Conservation (phyloP, 1,284 basidiomycete species). For the Ganoderma sinense region DNA sequence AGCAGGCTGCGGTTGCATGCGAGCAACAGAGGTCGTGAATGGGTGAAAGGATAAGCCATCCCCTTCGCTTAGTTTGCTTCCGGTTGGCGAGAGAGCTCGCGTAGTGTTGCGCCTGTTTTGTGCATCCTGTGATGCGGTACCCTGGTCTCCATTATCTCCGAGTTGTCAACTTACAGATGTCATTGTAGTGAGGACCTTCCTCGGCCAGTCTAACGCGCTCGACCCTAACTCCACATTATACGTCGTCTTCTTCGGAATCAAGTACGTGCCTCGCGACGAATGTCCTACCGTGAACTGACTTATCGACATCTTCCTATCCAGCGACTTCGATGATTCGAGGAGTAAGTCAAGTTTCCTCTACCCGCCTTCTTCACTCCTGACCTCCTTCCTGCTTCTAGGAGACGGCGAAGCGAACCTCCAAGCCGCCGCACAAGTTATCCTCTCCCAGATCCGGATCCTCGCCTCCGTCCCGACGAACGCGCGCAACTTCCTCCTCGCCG, state of each 20-base stretch:
- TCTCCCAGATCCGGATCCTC: conserved; percentile 42
- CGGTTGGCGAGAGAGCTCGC: no score
- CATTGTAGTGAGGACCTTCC: conserved; percentile 37
- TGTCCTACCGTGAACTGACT: not conserved
- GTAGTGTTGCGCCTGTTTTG: no score
- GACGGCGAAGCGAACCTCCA: conserved; percentile 43
- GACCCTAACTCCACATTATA: conserved; percentile 44
- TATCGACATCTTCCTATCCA: conserved; percentile 8
- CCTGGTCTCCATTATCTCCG: no score
- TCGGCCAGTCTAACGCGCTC: conserved; percentile 41
- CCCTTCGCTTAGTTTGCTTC: no score
- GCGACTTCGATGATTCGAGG: conserved; percentile 40
- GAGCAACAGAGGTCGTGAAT: no score
- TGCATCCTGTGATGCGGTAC: no score
- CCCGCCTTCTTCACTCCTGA: not conserved
- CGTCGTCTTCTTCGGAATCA: conserved; percentile 48
- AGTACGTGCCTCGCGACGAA: conserved; percentile 34
- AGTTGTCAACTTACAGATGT: no score
- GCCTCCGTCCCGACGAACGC: conserved; percentile 39
- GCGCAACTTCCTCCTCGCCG: conserved; percentile 41
- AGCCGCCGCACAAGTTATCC: conserved; percentile 43
- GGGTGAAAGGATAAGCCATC: no score
- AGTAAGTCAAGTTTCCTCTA: conserved; percentile 26
- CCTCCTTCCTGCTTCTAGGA: conserved; percentile 22
- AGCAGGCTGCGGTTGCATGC: no score